Percentiles rank a stretch among this genome's conserved stretches.
Conservation (phyloP, 2,329 filamentous ascomycete species). For the Didymella arachidicola region DNA sequence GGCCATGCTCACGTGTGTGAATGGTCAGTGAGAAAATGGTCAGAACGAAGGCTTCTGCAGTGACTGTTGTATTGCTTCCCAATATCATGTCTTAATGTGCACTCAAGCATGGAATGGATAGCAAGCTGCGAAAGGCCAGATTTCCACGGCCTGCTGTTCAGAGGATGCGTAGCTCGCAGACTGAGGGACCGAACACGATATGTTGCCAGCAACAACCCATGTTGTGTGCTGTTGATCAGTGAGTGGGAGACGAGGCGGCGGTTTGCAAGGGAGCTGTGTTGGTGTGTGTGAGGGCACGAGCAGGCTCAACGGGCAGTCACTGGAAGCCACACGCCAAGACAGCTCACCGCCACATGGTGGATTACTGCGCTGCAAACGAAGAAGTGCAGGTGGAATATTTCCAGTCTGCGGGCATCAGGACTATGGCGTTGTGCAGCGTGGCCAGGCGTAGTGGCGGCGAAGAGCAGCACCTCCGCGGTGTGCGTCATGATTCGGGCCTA, state of each 20-base stretch:
- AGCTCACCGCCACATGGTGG: conserved; percentile 19
- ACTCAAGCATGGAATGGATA: not conserved
- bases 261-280: not conserved
- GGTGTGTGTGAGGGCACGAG: not conserved
- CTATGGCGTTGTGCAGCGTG: too few species aligned
- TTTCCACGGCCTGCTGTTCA: not conserved
- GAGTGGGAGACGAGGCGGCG: not conserved
- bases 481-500: conserved; percentile 20
- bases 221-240: not conserved
- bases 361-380: conserved; percentile 1
- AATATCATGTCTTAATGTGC: not conserved
- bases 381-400: not conserved
- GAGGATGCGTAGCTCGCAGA: not conserved
- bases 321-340: conserved; percentile 11
- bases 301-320: not conserved
- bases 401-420: not conserved
- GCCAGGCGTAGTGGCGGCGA: too few species aligned
- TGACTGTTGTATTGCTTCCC: not conserved
- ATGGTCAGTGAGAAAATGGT: not conserved
- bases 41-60: not conserved
- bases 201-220: not conserved
- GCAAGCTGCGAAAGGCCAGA: not conserved
- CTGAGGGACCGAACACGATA: not conserved
- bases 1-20: conserved; percentile 26
- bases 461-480: conserved; percentile 12